Conservation (phyloP, 2,329 filamentous ascomycete genomes). For the Mariannaea sp. region DNA sequence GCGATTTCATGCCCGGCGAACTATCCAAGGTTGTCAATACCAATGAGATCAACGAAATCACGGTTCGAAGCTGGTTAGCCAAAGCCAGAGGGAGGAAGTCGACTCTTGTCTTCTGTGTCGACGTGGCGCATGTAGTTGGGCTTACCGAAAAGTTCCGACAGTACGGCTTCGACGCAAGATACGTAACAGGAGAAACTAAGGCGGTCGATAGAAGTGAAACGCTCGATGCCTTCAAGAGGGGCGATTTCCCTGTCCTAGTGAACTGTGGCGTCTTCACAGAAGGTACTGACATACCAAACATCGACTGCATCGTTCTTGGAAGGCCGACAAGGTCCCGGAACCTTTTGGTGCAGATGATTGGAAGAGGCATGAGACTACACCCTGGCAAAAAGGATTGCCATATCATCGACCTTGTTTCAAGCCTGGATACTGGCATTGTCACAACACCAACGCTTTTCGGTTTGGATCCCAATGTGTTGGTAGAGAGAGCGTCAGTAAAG, state of each 20-base stretch:
- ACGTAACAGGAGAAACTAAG: slow-evolving; percentile 82
- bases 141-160: slow-evolving; percentile 77
- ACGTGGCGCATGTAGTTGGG: slow-evolving; percentile 77
- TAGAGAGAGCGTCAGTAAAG: slow-evolving; percentile 67
- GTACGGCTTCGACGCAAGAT: slow-evolving; percentile 80
- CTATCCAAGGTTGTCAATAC: slow-evolving; percentile 86
- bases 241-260: slow-evolving; percentile 82
- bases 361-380: slow-evolving; percentile 84
- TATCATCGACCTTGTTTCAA: slow-evolving; percentile 94
- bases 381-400: slow-evolving; percentile 86
- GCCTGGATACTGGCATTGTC: slow-evolving; percentile 80
- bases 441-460: slow-evolving; percentile 93
- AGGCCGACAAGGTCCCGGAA: slow-evolving; percentile 92
- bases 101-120: slow-evolving; percentile 92
- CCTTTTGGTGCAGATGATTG: slow-evolving; percentile 96
- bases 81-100: slow-evolving; percentile 77
- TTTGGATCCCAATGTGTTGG: slow-evolving; percentile 79
- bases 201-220: slow-evolving; percentile 69
- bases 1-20: slow-evolving; percentile 81
- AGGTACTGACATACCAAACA: slow-evolving; percentile 95
- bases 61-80: slow-evolving; percentile 82
- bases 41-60: slow-evolving; percentile 77
- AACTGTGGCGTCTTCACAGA: slow-evolving; percentile 98
- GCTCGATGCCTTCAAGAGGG: slow-evolving; percentile 75
- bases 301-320: slow-evolving; percentile 89